phyloP scores from a whole-genome alignment of 2,329 filamentous ascomycete species.

The Fusarium globosum region DNA sequence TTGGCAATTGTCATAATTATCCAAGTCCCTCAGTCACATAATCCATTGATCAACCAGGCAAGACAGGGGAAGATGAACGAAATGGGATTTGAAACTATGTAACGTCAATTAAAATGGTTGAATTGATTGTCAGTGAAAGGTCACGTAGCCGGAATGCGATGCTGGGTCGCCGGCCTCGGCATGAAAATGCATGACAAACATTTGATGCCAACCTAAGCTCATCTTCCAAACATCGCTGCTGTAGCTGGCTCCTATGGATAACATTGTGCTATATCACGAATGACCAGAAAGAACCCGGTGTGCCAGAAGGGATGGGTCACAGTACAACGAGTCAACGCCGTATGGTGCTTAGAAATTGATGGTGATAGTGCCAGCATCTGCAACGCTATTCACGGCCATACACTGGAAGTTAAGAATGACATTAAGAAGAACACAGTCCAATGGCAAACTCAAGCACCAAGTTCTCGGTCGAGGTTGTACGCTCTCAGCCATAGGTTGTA shows the following conservation, averaged over 20 bases:
- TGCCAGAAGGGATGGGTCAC: not conserved
- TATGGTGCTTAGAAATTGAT: not conserved
- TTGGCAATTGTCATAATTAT: not conserved
- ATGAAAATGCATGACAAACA: not conserved
- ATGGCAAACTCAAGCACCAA: not conserved
- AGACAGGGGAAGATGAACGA: not conserved
- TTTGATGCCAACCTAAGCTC: not conserved
- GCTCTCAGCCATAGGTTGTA: fast-evolving
- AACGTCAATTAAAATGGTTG: not conserved
- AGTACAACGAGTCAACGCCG: not conserved
- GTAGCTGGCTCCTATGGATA: not conserved
- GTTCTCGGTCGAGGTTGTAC: fast-evolving
- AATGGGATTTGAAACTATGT: not conserved
- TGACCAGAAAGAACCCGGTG: too few species aligned
- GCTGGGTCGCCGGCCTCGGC: not conserved
- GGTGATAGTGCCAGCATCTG: fast-evolving
- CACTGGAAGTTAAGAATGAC: not conserved
- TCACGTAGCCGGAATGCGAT: not conserved
- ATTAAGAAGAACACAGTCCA: not conserved
- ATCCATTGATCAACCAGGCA: not conserved
- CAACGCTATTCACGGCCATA: fast-evolving
- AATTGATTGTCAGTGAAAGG: not conserved
- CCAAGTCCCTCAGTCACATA: not conserved
- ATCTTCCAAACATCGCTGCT: not conserved
- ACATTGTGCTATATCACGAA: not conserved